Evolutionary conservation across 331 rosid genomes (phyloP).

Genomic region (Prunus yedoensis): DNA sequence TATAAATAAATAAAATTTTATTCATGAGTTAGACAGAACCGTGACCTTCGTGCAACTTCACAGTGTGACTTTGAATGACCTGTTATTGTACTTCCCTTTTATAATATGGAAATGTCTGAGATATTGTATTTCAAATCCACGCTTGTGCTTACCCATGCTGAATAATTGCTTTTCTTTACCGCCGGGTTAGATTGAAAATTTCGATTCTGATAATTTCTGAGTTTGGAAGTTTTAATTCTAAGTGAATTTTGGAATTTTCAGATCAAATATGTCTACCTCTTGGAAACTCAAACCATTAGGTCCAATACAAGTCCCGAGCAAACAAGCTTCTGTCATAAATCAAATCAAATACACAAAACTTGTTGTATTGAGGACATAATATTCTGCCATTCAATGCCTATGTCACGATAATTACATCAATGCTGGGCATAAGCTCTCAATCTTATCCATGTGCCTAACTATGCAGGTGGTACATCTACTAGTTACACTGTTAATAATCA

Average conservation of each 20-base stretch:
- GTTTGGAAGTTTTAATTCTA: too few relatives aligned
- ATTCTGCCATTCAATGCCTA: slow-evolving; percentile 21
- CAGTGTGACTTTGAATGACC: not conserved
- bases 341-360: not conserved
- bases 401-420: slow-evolving; percentile 44
- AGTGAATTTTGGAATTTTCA: too few relatives aligned
- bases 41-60: not conserved
- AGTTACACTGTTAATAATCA: slow-evolving; percentile 13
- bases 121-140: too few relatives aligned
- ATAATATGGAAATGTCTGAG: too few relatives aligned
- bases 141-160: too few relatives aligned
- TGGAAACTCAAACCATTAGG: too few relatives aligned
- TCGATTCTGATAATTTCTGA: too few relatives aligned
- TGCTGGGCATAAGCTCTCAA: slow-evolving; percentile 21
- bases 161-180: too few relatives aligned
- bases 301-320: not conserved
- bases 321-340: not conserved
- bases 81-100: not conserved
- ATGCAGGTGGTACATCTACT: not conserved
- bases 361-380: not conserved
- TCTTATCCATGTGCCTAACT: slow-evolving; percentile 10
- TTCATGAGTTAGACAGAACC: not conserved
- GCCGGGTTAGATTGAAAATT: too few relatives aligned
- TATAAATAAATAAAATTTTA: not conserved
- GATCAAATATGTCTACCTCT: too few relatives aligned